Evolutionary conservation across 805 yeast genomes (phyloP), one percentile per base, ranked within the genome.

Genomic region (Yamadazyma endophytica): DNA sequence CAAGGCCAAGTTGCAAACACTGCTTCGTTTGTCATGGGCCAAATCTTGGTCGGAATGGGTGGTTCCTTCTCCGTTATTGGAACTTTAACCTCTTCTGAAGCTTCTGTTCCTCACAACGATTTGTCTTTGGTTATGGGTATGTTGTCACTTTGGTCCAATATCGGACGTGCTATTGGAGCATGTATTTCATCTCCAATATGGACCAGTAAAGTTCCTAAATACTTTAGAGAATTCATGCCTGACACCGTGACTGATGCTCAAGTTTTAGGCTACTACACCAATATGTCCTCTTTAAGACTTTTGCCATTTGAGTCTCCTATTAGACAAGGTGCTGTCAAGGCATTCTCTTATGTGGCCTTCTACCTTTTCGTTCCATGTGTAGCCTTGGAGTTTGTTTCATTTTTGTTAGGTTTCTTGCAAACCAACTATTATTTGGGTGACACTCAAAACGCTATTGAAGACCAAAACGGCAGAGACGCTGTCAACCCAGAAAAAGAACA

Each of bases 51-150:
- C 22, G 61, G 68, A 40, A 47, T 64, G 17, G 70, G 64, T 27
- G 71, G 66, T 42, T 63, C 68, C 23, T 56, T 56, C 32, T 46
- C 58, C 13, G 61, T 52, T 29, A 46, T 63, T 37, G 64, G 63
- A 29, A 50, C 66, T 6, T 54, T 50, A 32, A 54, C 60, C 9
- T 58, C 68, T 5, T 51, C 59, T 2, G 64, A 61, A 39, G 68
- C 66, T 6, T 58, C 68, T 14, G 70, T 66, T 27, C 66, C 66
- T 29, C 62, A 58, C 39, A 65, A 63, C 33, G 68, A 62, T 46
- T 50, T 63, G 32, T 61, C 70, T 14, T 43, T 58, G 37, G 58
- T 58, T 36, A 57, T 68, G 24, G 54, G 69, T 1, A 32, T 65
- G 13, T 37, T 64, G 26, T 47, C 51, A 13, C 42, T 65, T 23